Evolutionary conservation across 257 asterid species (phyloP).

Genomic region (Anisodus tanguticus): DNA sequence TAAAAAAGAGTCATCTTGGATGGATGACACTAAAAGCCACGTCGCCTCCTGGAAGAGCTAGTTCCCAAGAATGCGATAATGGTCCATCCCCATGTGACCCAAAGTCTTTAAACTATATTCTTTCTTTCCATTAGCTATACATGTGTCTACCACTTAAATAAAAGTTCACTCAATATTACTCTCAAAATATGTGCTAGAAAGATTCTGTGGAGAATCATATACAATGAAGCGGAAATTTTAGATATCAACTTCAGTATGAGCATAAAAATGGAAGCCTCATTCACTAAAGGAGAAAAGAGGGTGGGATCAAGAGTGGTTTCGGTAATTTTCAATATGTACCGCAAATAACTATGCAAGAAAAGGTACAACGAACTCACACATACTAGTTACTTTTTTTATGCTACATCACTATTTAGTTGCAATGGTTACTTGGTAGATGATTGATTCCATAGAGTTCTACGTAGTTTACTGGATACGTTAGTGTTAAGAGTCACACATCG

Average conservation of each 20-base stretch:
- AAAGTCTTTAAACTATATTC: background rate
- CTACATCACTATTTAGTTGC: background rate
- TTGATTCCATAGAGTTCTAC: background rate
- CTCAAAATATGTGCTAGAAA: background rate
- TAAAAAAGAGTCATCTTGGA: too few relatives aligned
- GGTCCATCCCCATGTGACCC: background rate
- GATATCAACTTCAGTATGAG: background rate
- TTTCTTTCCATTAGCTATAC: background rate
- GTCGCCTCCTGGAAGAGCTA: background rate
- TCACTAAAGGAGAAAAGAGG: background rate
- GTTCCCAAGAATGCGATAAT: background rate
- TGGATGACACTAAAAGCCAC: background rate
- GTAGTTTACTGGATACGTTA: background rate
- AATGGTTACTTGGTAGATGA: background rate
- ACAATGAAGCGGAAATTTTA: background rate
- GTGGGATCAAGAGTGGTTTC: background rate
- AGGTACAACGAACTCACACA: background rate
- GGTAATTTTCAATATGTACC: background rate
- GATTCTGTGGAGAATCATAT: background rate
- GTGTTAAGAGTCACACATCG: too few relatives aligned
- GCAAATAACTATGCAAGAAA: background rate
- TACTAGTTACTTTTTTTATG: background rate
- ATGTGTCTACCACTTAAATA: too few relatives aligned
- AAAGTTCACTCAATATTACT: background rate
- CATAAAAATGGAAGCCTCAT: background rate